Percentiles rank a stretch among this genome's conserved stretches.
phyloP scores from a whole-genome alignment of 805 yeast species.

The Naumovozyma baii region DNA sequence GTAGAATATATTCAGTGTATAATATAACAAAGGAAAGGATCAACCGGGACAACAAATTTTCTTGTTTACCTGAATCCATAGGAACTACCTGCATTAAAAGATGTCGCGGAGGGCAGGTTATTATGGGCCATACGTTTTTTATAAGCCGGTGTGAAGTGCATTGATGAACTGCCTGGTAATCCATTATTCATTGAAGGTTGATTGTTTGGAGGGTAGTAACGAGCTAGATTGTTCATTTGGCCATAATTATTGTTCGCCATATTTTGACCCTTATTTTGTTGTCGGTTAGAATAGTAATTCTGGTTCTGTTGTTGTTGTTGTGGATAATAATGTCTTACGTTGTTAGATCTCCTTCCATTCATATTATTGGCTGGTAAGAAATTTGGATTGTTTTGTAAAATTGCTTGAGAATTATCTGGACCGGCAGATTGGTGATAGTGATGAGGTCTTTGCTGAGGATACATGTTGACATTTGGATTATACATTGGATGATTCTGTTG shows the following conservation, averaged over 20 bases:
- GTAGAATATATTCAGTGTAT: not conserved
- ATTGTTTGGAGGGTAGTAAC: constrained; percentile 3
- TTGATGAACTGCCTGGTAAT: constrained; percentile 1
- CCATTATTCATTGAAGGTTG: constrained; percentile 2
- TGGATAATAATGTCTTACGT: constrained; percentile 2
- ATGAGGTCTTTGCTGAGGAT: constrained; percentile 20
- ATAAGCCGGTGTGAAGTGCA: constrained; percentile 33
- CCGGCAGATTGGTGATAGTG: constrained; percentile 10
- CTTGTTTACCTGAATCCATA: constrained; percentile 33
- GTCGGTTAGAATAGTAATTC: too few species aligned
- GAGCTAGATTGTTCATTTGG: constrained; percentile 1
- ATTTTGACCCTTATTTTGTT: too few species aligned
- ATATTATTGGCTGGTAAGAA: constrained; percentile 21
- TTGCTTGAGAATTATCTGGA: constrained; percentile 33
- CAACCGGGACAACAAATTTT: too few species aligned
- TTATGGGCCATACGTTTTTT: constrained; percentile 30
- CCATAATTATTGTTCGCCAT: not conserved
- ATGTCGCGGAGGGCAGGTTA: constrained; percentile 35
- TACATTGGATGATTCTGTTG: constrained; percentile 5
- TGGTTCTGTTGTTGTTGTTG: constrained; percentile 2
- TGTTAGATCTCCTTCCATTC: not conserved
- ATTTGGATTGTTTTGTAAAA: constrained; percentile 43
- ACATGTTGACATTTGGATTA: constrained; percentile 1
- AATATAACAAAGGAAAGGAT: too few species aligned
- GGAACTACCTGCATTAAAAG: constrained; percentile 35